Evolutionary conservation across 306 rosid genomes (phyloP).

Genomic region (Prunus kanzakura): DNA sequence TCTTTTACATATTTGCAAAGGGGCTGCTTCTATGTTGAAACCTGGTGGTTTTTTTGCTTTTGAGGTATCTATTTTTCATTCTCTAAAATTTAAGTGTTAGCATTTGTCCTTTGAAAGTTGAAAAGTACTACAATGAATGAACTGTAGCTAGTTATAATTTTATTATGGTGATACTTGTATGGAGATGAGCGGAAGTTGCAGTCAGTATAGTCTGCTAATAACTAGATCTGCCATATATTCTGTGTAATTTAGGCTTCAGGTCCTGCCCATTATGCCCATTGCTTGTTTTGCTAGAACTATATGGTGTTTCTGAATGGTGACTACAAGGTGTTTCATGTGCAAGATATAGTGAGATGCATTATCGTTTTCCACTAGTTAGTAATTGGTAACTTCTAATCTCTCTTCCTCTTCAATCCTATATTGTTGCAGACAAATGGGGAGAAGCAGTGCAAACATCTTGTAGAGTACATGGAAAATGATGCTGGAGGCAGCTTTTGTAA

Average conservation of each 20-base stretch:
- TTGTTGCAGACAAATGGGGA: conserved; percentile 79
- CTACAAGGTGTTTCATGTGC: neutral
- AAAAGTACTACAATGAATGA: no score
- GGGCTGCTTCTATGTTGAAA: conserved; percentile 64
- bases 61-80: conserved; percentile 47
- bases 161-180: neutral
- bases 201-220: neutral
- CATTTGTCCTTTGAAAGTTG: neutral
- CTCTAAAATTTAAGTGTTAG: neutral
- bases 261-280: neutral
- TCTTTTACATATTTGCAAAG: conserved; percentile 74
- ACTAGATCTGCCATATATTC: neutral
- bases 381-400: conserved; percentile 15
- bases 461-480: conserved; percentile 53
- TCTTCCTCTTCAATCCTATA: conserved; percentile 18
- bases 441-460: conserved; percentile 66
- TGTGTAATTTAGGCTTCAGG: neutral
- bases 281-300: neutral
- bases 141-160: neutral
- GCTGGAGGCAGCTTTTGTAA: conserved; percentile 46
- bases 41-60: conserved; percentile 89
- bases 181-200: neutral
- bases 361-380: neutral
- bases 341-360: neutral
- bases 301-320: neutral